Evolutionary conservation across 306 rosid species (phyloP).

Genomic region (Vigna mungo): DNA sequence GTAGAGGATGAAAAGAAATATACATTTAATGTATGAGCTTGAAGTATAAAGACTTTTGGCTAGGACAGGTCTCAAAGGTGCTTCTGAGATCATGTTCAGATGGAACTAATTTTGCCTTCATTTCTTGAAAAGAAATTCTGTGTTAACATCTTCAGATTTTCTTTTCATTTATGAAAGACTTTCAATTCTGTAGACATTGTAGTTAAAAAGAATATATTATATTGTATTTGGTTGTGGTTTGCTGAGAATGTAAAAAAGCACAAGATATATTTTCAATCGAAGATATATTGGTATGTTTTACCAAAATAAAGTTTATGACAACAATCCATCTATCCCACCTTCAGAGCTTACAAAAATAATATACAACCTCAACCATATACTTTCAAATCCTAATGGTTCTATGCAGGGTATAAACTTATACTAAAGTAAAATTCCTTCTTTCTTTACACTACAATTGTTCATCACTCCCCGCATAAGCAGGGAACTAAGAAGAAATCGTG

Average conservation of each 20-base stretch:
- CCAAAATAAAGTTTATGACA: conserved; percentile 68
- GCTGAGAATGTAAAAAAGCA: conserved; percentile 36
- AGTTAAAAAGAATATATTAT: neutral
- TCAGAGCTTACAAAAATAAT: conserved; percentile 85
- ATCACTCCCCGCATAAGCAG: conserved; percentile 45
- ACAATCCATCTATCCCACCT: conserved; percentile 77
- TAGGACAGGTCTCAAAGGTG: too few relatives aligned
- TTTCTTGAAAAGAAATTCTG: too few relatives aligned
- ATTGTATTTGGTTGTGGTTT: conserved; percentile 9
- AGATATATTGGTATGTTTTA: conserved; percentile 71
- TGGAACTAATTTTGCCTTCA: too few relatives aligned
- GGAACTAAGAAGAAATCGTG: conserved; percentile 55
- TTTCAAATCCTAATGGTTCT: conserved; percentile 86
- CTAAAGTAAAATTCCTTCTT: conserved; percentile 72
- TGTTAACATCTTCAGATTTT: too few relatives aligned
- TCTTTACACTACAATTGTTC: conserved; percentile 82
- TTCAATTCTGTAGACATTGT: too few relatives aligned
- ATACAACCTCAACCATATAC: conserved; percentile 94
- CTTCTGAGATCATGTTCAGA: too few relatives aligned
- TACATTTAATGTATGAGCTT: too few relatives aligned
- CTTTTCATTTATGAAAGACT: too few relatives aligned
- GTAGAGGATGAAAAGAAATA: too few relatives aligned
- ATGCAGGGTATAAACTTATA: conserved; percentile 84
- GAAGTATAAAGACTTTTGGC: too few relatives aligned
- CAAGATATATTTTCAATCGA: conserved; percentile 52